Base-by-base conservation (phyloP, 805 yeast genomes). In the Cyberlindnera euphorbiae region DNA sequence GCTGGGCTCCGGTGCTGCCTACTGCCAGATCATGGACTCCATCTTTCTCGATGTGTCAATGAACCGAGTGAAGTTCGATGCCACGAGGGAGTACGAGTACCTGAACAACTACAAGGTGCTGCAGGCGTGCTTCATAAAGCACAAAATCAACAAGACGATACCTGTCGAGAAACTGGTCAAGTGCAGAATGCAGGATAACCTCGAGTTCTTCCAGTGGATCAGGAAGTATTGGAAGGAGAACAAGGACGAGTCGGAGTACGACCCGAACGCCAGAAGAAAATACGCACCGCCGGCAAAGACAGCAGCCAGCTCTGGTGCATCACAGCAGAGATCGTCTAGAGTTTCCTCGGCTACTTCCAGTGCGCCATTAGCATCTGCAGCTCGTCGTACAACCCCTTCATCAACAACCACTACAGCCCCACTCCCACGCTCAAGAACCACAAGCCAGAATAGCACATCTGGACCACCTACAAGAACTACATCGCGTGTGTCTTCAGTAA, bases 1-100 rank as follows among this genome's bases (percentile, higher is more conserved):
- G 59, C 81, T 96, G 55, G 99, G 99, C 13, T 76, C 83, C 3
- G 99, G 99, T 2, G 96, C 96, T 1, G 90, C 87, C 1, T 90
- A 86, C 57, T 88, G 97, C 59, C 96, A 89, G 63, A 72, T 93
- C 26, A 69, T 90, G 66, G 97, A 93, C 59, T 76, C 88, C 7
- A 78, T 93, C 14, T 84, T 69, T 50, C 79, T 82, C 8, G 96
- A 87, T 48, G 71, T 93, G 14, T 93, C 96, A 2, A 74, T 90
- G 81, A 53, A 64, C 32, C 76, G 80, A 49, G 94, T 90, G 36
- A 80, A 76, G 50, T 87, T 81, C 55, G 74, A 78, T 41, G 79
- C 82, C 9, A 65, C 69, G 12, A 68, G 75, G 11, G 95, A 86
- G 45, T 85, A 83, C 58, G 95, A 90, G 42, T 77, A 73, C 46